A percentile compares a stretch with the other conserved stretches of the same genome.
phyloP scores from a whole-genome alignment of 2,329 filamentous ascomycete genomes.

The Fusarium albosuccineum region DNA sequence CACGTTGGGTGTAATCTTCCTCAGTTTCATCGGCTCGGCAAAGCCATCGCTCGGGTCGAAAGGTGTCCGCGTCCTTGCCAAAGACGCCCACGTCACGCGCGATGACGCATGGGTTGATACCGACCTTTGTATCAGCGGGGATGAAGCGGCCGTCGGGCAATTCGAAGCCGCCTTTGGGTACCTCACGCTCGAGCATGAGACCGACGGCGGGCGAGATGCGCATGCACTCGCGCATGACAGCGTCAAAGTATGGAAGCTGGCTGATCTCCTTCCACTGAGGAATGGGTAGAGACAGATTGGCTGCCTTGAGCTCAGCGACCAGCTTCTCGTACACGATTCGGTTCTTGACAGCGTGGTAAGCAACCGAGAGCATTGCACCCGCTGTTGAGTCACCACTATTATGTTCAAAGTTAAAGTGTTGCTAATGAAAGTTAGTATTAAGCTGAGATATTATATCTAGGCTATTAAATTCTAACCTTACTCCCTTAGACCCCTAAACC shows the following conservation, averaged over 20 bases:
- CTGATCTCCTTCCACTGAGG: conserved; percentile 38
- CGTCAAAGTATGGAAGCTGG: conserved; percentile 28
- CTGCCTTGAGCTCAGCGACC: conserved; percentile 24
- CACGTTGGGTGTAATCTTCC: conserved; percentile 8
- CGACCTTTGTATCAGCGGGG: conserved; percentile 15
- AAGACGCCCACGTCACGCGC: conserved; percentile 30
- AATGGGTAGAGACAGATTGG: conserved; percentile 17
- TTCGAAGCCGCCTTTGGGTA: conserved; percentile 19
- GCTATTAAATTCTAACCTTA: no score
- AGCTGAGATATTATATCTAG: no score
- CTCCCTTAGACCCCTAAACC: no score
- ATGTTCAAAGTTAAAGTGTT: no score
- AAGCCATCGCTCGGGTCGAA: conserved; percentile 32
- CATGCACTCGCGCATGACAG: conserved; percentile 34
- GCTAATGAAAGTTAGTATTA: no score
- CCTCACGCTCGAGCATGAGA: conserved; percentile 31
- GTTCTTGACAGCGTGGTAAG: conserved; percentile 33
- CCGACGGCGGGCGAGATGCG: conserved; percentile 26
- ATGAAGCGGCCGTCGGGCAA: conserved; percentile 20
- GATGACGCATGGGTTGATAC: conserved; percentile 34
- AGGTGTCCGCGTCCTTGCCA: conserved; percentile 24
- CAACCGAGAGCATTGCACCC: conserved; percentile 34
- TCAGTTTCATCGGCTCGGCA: conserved; percentile 16
- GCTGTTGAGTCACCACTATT: conserved; percentile 37
- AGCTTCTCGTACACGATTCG: conserved; percentile 22